A percentile compares a stretch with the other conserved stretches of the same genome.
These are phyloP conservation scores for Notholithocarpus densiflorus DNA, from an alignment of 306 rosid genomes.

Conservation along the genomic window DNA sequence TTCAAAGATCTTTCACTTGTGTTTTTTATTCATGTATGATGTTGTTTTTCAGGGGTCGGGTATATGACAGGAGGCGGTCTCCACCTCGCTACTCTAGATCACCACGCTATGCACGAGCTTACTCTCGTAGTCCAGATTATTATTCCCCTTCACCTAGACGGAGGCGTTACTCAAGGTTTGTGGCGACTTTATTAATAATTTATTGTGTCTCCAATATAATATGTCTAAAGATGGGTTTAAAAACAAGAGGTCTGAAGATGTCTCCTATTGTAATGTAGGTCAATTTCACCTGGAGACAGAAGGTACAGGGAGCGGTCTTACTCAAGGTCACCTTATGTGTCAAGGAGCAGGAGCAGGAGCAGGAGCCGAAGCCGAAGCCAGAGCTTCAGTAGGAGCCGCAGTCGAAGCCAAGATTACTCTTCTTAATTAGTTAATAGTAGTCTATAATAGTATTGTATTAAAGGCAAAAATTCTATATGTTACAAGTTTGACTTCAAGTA, in stretches of 20 bases:
- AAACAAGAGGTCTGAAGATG: not conserved
- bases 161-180: conserved; percentile 51
- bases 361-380: conserved; percentile 2
- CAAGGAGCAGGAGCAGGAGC: conserved; percentile 27
- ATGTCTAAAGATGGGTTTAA: not conserved
- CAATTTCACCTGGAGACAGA: conserved; percentile 57
- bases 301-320: conserved; percentile 45
- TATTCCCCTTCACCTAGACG: conserved; percentile 48
- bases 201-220: not conserved
- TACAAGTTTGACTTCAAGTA: not conserved
- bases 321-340: conserved; percentile 57
- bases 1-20: not conserved
- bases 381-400: conserved; percentile 45
- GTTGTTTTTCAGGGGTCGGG: conserved; percentile 27
- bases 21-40: not conserved
- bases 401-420: conserved; percentile 51
- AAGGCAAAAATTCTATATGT: not conserved
- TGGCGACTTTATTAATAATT: not conserved
- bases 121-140: conserved; percentile 47
- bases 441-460: no score
- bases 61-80: conserved; percentile 44
- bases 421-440: conserved; percentile 18
- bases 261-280: conserved; percentile 30
- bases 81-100: conserved; percentile 38
- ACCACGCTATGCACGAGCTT: conserved; percentile 37